These are phyloP conservation scores for Lagenaria siceraria DNA, from an alignment of 306 rosid genomes.

Conservation along the genomic window DNA sequence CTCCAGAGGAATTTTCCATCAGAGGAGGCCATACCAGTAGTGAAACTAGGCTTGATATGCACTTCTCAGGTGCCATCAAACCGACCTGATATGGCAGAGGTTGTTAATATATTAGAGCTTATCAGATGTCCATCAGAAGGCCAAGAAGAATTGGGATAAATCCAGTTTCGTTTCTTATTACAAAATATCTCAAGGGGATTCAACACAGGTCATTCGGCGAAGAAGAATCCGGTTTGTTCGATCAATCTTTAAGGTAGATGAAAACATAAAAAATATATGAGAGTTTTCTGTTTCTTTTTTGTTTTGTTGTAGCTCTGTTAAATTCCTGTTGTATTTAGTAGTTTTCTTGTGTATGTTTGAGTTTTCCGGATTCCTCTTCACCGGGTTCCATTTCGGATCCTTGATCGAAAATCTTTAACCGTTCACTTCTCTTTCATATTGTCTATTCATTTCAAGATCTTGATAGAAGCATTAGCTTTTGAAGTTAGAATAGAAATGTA, in stretches of 20 bases:
- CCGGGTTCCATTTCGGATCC: slow-evolving; percentile 59
- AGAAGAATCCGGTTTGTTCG: slow-evolving; percentile 71
- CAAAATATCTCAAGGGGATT: slow-evolving; percentile 21
- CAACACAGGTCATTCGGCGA: slow-evolving; percentile 54
- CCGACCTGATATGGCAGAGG: slow-evolving; percentile 97
- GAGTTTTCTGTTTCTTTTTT: slow-evolving; percentile 6
- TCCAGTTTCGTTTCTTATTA: slow-evolving; percentile 21
- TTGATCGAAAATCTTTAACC: neutral
- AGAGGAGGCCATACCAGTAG: slow-evolving; percentile 87
- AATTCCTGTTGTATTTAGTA: slow-evolving; percentile 23
- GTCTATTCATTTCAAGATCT: neutral
- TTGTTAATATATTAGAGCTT: slow-evolving; percentile 89
- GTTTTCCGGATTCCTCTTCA: slow-evolving; percentile 89
- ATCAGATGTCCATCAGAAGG: slow-evolving; percentile 94
- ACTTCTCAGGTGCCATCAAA: slow-evolving; percentile 97
- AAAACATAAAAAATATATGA: slow-evolving; percentile 8
- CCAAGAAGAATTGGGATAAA: slow-evolving; percentile 64
- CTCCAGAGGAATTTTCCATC: slow-evolving; percentile 78
- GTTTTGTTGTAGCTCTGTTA: slow-evolving; percentile 14
- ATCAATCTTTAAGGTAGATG: neutral
- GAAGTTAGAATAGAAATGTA: neutral
- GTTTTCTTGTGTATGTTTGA: slow-evolving; percentile 35
- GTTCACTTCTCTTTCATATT: neutral
- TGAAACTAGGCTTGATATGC: slow-evolving; percentile 87
- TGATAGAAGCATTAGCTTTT: neutral